Percentiles rank a stretch among this genome's conserved stretches.
Conservation (phyloP, 768 basidiomycete genomes). For the Calvatia gigantea region DNA sequence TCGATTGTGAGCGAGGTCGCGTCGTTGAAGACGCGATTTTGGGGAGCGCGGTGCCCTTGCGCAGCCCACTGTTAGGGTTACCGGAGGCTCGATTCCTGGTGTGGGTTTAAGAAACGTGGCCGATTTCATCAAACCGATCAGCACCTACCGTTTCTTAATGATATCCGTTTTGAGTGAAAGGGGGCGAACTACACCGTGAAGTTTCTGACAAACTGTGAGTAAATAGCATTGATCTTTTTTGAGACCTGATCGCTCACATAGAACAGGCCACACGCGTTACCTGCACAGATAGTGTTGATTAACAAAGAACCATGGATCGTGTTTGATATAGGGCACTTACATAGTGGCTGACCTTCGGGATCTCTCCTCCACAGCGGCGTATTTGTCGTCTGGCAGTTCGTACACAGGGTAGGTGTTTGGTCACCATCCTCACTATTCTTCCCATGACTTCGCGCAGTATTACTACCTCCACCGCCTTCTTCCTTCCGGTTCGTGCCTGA, state of each 20-base stretch:
- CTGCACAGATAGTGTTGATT: constrained; percentile 31
- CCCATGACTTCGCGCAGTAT: constrained; percentile 29
- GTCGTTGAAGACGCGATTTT: constrained; percentile 75
- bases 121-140: not conserved
- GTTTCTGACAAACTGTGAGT: constrained; percentile 55
- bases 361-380: constrained; percentile 92
- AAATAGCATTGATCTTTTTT: constrained; percentile 10
- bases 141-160: constrained; percentile 85
- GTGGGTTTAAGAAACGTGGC: constrained; percentile 6
- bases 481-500: constrained; percentile 11
- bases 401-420: constrained; percentile 77
- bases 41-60: constrained; percentile 63
- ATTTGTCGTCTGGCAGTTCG: constrained; percentile 94
- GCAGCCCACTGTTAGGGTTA: constrained; percentile 57
- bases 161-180: constrained; percentile 95
- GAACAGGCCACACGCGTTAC: constrained; percentile 92
- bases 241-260: constrained; percentile 54
- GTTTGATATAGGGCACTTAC: constrained; percentile 40
- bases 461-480: constrained; percentile 18
- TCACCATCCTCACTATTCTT: constrained; percentile 75
- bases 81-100: constrained; percentile 82
- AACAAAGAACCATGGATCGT: constrained; percentile 15
- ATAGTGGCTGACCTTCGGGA: constrained; percentile 89
- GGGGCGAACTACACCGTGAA: constrained; percentile 93
- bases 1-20: constrained; percentile 72